phyloP scores from a whole-genome alignment of 108 stramenopile species.

The Cyclotella sp. region DNA sequence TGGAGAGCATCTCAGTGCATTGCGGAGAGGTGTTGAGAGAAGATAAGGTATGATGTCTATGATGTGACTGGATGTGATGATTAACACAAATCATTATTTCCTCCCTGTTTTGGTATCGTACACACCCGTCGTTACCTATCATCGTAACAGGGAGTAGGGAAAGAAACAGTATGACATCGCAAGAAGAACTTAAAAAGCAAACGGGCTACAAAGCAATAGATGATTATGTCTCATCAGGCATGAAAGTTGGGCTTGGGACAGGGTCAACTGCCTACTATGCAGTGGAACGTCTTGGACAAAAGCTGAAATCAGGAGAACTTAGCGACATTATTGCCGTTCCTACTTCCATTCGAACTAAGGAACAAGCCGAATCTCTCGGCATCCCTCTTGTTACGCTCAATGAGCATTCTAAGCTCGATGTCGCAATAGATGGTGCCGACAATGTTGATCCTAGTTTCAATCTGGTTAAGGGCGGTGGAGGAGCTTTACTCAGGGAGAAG shows the following conservation, averaged over 20 bases:
- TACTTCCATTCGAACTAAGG: conserved; percentile 96
- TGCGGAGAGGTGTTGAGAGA: too few relatives aligned
- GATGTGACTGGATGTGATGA: too few relatives aligned
- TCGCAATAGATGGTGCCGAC: conserved; percentile 99
- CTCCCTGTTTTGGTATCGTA: too few relatives aligned
- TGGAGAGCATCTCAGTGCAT: too few relatives aligned
- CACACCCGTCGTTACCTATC: too few relatives aligned
- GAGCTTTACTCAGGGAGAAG: conserved; percentile 96
- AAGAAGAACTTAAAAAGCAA: conserved; percentile 91
- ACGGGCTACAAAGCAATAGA: conserved; percentile 93
- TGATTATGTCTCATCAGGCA: conserved; percentile 92
- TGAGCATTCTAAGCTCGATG: conserved; percentile 95
- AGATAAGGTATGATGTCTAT: too few relatives aligned
- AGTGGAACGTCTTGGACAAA: conserved; percentile 95
- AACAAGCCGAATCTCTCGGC: conserved; percentile 90
- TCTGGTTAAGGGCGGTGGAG: conserved; percentile 98
- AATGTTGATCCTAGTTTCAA: conserved; percentile 96
- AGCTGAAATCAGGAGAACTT: conserved; percentile 87
- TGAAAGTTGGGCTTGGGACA: conserved; percentile 99
- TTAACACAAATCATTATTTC: too few relatives aligned
- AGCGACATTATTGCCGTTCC: conserved; percentile 97
- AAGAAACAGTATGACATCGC: conserved; percentile 81
- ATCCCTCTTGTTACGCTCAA: conserved; percentile 97
- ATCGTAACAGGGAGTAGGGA: too few relatives aligned
- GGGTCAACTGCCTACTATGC: conserved; percentile 99